Conservation (phyloP, 31 red algal genomes). For the Porphyra umbilicalis region DNA sequence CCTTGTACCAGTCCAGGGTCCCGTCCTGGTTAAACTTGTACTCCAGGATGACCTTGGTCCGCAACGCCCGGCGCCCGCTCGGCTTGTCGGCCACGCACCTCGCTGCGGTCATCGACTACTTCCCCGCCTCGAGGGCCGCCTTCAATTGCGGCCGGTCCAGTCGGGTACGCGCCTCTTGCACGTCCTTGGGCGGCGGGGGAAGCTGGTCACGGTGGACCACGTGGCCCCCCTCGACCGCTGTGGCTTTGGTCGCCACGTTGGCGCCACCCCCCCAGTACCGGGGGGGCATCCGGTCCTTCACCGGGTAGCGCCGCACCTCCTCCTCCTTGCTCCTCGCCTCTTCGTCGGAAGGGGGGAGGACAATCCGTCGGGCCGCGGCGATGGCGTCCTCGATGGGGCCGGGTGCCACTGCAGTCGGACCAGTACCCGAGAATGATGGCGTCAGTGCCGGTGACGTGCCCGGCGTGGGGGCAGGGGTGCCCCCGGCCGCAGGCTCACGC, state of each 20-base stretch:
- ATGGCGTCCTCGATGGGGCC: not conserved
- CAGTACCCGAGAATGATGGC: not conserved
- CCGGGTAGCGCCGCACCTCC: not conserved
- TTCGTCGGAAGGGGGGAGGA: not conserved
- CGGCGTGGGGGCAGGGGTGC: not conserved
- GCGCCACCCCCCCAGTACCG: not conserved
- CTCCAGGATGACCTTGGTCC: conserved; percentile 6
- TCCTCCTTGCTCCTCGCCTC: not conserved
- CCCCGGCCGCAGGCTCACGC: too few relatives aligned
- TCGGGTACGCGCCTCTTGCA: not conserved
- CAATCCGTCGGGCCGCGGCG: too few relatives aligned
- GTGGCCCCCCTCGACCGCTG: too few relatives aligned
- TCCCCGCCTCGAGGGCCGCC: not conserved
- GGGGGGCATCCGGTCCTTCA: not conserved
- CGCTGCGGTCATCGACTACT: not conserved
- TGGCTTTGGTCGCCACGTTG: not conserved
- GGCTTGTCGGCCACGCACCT: not conserved
- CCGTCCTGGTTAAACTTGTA: too few relatives aligned
- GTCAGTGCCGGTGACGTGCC: not conserved
- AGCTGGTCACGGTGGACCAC: not conserved
- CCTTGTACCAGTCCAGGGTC: too few relatives aligned
- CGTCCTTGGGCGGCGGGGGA: not conserved
- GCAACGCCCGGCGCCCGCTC: too few relatives aligned
- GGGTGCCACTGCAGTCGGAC: not conserved
- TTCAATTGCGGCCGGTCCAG: not conserved